These are phyloP conservation scores for Decorospora gaudefroyi DNA, from an alignment of 2,329 filamentous ascomycete genomes.

Conservation along the genomic window DNA sequence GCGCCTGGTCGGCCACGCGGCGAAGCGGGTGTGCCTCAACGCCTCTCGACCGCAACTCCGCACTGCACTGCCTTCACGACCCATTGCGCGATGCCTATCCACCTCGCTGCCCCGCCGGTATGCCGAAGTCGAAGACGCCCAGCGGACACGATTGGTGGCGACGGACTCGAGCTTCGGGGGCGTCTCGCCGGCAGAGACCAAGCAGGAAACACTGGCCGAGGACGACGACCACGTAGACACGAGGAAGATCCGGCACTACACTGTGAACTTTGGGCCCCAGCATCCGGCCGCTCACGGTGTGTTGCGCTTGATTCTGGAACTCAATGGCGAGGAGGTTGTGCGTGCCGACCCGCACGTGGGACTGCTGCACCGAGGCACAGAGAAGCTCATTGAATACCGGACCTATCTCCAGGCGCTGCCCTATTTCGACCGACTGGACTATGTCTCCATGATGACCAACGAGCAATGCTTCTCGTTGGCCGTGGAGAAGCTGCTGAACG, in stretches of 20 bases:
- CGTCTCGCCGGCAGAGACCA: constrained; percentile 51
- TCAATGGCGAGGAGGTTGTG: constrained; percentile 97
- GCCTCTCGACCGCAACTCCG: constrained; percentile 55
- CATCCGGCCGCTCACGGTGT: constrained; percentile 98
- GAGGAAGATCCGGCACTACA: constrained; percentile 97
- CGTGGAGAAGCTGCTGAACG: constrained; percentile 96
- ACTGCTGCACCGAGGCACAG: constrained; percentile 91
- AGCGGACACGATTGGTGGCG: constrained; percentile 65
- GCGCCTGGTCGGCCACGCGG: constrained; percentile 72
- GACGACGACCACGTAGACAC: constrained; percentile 56
- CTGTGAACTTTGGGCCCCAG: constrained; percentile 98
- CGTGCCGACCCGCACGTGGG: constrained; percentile 96
- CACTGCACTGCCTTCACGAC: constrained; percentile 46
- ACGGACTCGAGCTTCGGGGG: constrained; percentile 67
- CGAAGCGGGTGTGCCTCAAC: constrained; percentile 66
- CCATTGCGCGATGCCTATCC: constrained; percentile 66
- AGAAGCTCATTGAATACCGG: constrained; percentile 99
- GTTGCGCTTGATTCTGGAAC: constrained; percentile 93
- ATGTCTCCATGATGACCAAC: constrained; percentile 99
- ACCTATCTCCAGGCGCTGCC: constrained; percentile 97
- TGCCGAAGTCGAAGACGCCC: constrained; percentile 58
- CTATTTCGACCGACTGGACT: constrained; percentile 98
- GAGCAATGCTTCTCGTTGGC: constrained; percentile 96
- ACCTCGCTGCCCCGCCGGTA: constrained; percentile 66
- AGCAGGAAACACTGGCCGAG: constrained; percentile 51